Base-by-base conservation (phyloP, 2,329 filamentous ascomycete species). In the Pseudocercospora fijiensis region DNA sequence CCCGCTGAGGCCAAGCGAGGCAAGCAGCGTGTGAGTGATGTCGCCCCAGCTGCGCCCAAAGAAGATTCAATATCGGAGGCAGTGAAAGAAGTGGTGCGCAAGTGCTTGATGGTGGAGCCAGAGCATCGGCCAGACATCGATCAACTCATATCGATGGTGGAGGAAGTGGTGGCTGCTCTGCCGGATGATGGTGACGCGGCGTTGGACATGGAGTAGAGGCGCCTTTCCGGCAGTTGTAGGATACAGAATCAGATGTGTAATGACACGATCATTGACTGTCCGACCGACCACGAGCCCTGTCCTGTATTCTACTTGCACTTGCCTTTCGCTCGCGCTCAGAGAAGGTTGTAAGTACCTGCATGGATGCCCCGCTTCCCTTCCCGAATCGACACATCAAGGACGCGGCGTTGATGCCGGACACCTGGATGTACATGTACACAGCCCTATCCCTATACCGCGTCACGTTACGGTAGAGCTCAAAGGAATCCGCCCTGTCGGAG, bases 61-160 rank as follows among this genome's bases (percentile, higher is more conserved):
- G 82, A 84, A 10, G 79, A 82, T 22, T 79, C 77, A 1, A 93
- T 97, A 63, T 93, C 90, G 69, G 91, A 94, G 58, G 83, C 86
- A 1, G 91, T 97, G 22, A 90, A 94, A 76, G 89, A 96, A 64
- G 86, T 99, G 11, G 94, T 99, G 60, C 84, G 92, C 75, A 88
- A 85, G 74, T 99, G 95, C 78, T 81, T 99, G 74, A 86, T 82
- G 71, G 90, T 98, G 27, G 95, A 99, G 80, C 90, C 94, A 0
- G 85, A 84, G 2, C 94, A 98, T 76, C 82, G 95, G 68, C 95
- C 95, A 16, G 90, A 96, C 77, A 89, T 96, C 64, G 87, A 92
- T 71, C 88, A 95, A 78, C 79, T 97, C 76, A 95, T 96, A 70
- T 79, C 80, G 51, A 84, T 95, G 76, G 88, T 96, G n/a, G 86